These are phyloP conservation scores for Marasmius oreades DNA, from an alignment of 1,284 basidiomycete genomes.

Conservation along the genomic window DNA sequence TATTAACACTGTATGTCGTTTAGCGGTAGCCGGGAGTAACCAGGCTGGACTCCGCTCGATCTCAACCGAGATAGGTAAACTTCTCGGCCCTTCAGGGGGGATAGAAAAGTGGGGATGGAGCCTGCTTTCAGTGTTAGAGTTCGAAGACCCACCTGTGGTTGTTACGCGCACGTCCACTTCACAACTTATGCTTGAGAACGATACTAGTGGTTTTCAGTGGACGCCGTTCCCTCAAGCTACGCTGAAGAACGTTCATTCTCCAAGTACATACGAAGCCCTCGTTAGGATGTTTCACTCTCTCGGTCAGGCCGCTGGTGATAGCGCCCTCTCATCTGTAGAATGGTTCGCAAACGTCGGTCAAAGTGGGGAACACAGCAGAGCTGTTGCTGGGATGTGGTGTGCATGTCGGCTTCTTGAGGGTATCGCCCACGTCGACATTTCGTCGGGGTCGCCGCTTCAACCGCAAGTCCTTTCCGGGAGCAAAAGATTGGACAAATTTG, in stretches of 20 bases:
- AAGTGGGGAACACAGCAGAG: constrained; percentile 37
- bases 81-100: constrained; percentile 79
- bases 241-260: constrained; percentile 61
- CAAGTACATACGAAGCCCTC: constrained; percentile 51
- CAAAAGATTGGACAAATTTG: constrained; percentile 62
- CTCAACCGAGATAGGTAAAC: constrained; percentile 52
- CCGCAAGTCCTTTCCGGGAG: constrained; percentile 23
- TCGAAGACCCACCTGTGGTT: constrained; percentile 54
- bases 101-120: constrained; percentile 90
- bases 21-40: constrained; percentile 31
- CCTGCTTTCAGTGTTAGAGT: constrained; percentile 72
- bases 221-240: constrained; percentile 55
- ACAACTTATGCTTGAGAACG: constrained; percentile 57
- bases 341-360: constrained; percentile 72
- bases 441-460: constrained; percentile 22
- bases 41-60: constrained; percentile 35
- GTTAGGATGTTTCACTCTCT: constrained; percentile 70
- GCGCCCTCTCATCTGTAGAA: constrained; percentile 72
- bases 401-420: constrained; percentile 75
- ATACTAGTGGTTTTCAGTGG: constrained; percentile 31
- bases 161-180: constrained; percentile 43
- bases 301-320: constrained; percentile 68
- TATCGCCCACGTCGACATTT: constrained; percentile 44
- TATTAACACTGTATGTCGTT: constrained; percentile 66
- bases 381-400: constrained; percentile 82